Conservation (phyloP, 2,329 filamentous ascomycete species). For the Beauveria bassiana region DNA sequence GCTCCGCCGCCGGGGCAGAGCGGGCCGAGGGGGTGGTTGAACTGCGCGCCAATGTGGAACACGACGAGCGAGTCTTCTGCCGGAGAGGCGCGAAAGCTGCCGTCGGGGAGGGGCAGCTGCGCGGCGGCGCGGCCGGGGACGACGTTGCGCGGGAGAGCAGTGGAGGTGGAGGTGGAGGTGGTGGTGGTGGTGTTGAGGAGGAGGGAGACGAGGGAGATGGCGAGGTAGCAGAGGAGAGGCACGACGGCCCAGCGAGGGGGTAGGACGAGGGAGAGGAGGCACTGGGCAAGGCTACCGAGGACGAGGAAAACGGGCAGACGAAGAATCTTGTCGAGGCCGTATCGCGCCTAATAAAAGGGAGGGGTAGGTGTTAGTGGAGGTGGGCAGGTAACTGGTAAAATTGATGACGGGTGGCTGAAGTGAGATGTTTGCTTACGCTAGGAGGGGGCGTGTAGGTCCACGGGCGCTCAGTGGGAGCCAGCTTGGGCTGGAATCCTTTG, state of each 20-base stretch:
- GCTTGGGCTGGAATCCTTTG: conserved; percentile 18
- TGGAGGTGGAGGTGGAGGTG: conserved; percentile 15
- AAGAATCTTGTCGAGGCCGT: conserved; percentile 23
- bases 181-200: conserved; percentile 21
- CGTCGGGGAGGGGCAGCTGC: conserved; percentile 22
- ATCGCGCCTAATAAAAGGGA: conserved; percentile 19
- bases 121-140: conserved; percentile 28
- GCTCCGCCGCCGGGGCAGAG: conserved; percentile 36
- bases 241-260: conserved; percentile 28
- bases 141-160: conserved; percentile 14
- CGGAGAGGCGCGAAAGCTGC: conserved; percentile 21
- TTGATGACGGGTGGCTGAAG: neutral
- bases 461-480: conserved; percentile 18
- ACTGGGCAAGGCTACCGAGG: conserved; percentile 28
- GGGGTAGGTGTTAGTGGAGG: conserved; percentile 2
- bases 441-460: conserved; percentile 13
- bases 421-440: conserved; percentile 1
- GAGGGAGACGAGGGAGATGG: conserved; percentile 18
- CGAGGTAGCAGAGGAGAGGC: conserved; percentile 14
- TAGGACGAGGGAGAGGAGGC: conserved; percentile 24
- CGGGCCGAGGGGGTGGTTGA: conserved; percentile 42
- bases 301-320: conserved; percentile 25
- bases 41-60: conserved; percentile 37
- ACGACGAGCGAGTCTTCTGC: conserved; percentile 28
- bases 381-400: no score